phyloP scores from a whole-genome alignment of 148 eudicot genomes.

The Salicornia ramosissima region DNA sequence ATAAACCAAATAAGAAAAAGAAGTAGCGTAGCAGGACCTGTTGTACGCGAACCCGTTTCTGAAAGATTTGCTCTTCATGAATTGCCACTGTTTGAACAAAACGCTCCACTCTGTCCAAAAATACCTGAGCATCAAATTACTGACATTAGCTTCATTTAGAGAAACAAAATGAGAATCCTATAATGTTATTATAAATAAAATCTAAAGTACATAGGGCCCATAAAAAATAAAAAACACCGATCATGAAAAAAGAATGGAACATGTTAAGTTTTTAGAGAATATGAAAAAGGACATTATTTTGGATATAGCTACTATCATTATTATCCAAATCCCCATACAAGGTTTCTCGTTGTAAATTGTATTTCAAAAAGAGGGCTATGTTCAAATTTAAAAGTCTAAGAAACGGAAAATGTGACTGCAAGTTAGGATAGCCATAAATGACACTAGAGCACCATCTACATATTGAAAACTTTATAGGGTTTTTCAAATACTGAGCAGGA shows the following conservation, averaged over 20 bases:
- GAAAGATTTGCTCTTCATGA: slow-evolving; percentile 89
- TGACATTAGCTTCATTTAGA: slow-evolving; percentile 11
- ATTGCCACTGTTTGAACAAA: slow-evolving; percentile 90
- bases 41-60: slow-evolving; percentile 80
- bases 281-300: background rate
- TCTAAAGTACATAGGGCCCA: background rate
- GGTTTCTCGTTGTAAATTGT: background rate
- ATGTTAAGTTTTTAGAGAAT: background rate
- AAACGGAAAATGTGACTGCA: no score
- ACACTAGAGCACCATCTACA: no score
- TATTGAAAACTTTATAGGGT: background rate
- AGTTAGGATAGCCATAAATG: no score
- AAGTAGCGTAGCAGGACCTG: slow-evolving; percentile 44
- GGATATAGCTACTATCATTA: background rate
- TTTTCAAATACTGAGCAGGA: background rate
- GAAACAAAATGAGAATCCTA: slow-evolving; percentile 1
- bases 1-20: slow-evolving; percentile 3
- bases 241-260: background rate
- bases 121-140: slow-evolving; percentile 46
- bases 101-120: slow-evolving; percentile 84
- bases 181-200: no score
- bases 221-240: background rate
- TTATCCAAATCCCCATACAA: background rate
- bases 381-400: background rate
- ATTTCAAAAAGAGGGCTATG: background rate